Evolutionary conservation across 2,329 filamentous ascomycete species (phyloP), one percentile per base, ranked within the genome.

Genomic region (Diaporthe ampelina): DNA sequence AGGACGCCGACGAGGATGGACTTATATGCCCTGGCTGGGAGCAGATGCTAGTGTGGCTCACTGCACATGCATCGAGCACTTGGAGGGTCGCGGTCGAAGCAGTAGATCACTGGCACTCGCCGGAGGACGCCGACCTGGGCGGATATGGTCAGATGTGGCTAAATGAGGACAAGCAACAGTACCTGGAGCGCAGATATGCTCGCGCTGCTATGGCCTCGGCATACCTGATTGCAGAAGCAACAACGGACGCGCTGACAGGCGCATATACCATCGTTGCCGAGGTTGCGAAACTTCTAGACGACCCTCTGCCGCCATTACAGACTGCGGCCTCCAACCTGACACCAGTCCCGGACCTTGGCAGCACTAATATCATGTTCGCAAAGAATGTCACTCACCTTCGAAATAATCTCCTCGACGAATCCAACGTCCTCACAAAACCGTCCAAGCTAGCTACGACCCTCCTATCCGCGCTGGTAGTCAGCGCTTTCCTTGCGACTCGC

Each of bases 71-170:
- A 0, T 85, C 86, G 5, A 85, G 85, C 26, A 88, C 91, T 21
- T 93, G 94, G 87, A 84, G 82, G 35, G 84, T 91, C n/a, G 89
- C 90, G n/a, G 86, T 91, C 43, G 86, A 87, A 65, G 91, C 89
- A 10, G 85, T 95, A 45, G 88, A 91, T 75, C 89, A 93, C 76
- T 96, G 94, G 94, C 90, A 92, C 78, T 94, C 94, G 0, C 93
- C 93, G 0, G 85, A 85, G 9, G 94, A 95, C 79, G 87, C 93
- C 61, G 92, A 95, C 77, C 81, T 94, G 6, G 92, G 91, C 4
- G 89, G 88, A 17, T 90, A 88, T 77, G 87, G 88, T 10, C 85
- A 85, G 3, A 82, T 87, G 63, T 90, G 90, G 83, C 81, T 94
- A 65, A 87, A 89, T 63, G 91, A 94, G 63, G 85, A 89, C 4